Evolutionary conservation across 2,329 filamentous ascomycete species (phyloP), one percentile per base, ranked within the genome.

Genomic region (Chrysoporthe deuterocubensis): DNA sequence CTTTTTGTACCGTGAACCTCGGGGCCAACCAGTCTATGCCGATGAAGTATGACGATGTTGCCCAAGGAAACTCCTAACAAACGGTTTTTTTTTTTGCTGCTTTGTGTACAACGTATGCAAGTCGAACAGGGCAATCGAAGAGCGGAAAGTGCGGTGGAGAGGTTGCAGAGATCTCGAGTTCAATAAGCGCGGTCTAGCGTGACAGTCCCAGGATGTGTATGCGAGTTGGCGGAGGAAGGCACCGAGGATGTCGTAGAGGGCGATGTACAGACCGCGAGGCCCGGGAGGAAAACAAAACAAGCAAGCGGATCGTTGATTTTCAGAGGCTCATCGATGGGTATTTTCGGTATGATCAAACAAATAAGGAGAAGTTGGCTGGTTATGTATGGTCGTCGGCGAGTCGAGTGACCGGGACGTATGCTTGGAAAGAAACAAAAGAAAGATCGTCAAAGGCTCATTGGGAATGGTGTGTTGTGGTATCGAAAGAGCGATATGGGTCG

Each of bases 321-420:
- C 80, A 80, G 79, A 80, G 77, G 78, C 79, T 82, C 81, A 82
- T 82, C 72, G 76, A 78, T 58, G 74, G 78, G 77, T 79, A 78
- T 79, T 76, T 65, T 71, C 67, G 69, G 72, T 71, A 76, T 76
- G 71, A 74, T 71, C 72, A 70, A 75, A 80, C 75, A 80, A 78
- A 78, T 73, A 75, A 76, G 75, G 66, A 65, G 26, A 37, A 58
- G 40, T 44, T 44, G 40, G 21, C 42, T 11, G 42, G 11, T 63
- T 21, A 72, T 73, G 69, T 56, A 68, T 56, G 52, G 71, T 74
- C 67, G 71, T 70, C 72, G 71, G 62, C 70, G 72, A 73, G 75
- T 73, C 71, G 58, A 60, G 18, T 67, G 59, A 73, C 69, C 74
- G 70, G 75, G 75, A 76, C 59, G 59, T 34, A 59, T 48, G 56